Evolutionary conservation across 495 filamentous ascomycete species (phyloP), one percentile per base, ranked within the genome.

Genomic region (Aspergillus avenaceus): DNA sequence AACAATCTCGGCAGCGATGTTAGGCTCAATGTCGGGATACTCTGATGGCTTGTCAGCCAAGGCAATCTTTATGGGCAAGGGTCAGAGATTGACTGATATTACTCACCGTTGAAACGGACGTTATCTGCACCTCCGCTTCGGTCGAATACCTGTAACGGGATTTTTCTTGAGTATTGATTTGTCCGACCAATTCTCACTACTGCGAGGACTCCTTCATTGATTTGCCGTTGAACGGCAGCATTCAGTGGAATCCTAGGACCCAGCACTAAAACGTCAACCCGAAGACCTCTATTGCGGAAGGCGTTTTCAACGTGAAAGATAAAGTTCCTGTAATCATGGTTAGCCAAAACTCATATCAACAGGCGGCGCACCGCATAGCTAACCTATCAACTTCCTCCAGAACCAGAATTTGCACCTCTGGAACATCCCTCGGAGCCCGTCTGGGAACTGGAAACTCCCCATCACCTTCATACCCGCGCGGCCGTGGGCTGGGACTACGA

Each of bases 371-470:
- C 24, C 5, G 9, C 14, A 25, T 27, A 14, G 63, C 79, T 55
- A 51, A 85, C 84, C 81, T 77, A 31, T 90, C 84, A 11, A 96
- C 74, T 59, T 91, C 84, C 54, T 92, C 85, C 12, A 89, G 66
- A 1, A 95, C 79, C 2, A 98, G 74, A 22, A 97, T 78, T 58
- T 96, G 92, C 22, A 97, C 87, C 58, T 97, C 93, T 4, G 93
- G 93, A 18, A 97, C 83, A 51, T 96, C 84, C 45, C 78, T 71
- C 2, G 87, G 82, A 42, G 80, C 78, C 51, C 92, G 81, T 50
- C 84, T 76, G 21, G 91, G 88, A 16, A 96, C 77, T 13, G 84
- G 84, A 3, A 88, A 70, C 32, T 82, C 78, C 19, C 75, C 72
- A 54, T 86, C 85, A 18, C 75, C 74, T 28, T 83, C 80, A 38